A percentile compares a stretch with the other conserved stretches of the same genome.
Evolutionary conservation across 75 land plant species (phyloP).

Genomic region (Adiantum capillusveneris): DNA sequence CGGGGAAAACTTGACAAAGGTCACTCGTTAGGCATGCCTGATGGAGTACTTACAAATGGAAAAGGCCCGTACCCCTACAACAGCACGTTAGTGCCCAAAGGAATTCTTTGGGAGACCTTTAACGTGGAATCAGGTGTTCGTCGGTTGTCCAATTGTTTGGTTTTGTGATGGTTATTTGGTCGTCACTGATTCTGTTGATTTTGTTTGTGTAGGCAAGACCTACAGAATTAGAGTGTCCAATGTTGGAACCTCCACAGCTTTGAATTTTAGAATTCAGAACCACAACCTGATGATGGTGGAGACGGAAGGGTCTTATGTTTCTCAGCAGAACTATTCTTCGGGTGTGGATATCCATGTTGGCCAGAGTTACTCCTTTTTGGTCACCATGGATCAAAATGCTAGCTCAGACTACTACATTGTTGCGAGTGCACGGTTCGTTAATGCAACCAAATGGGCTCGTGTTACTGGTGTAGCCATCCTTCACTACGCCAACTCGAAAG

Average conservation of each 20-base stretch:
- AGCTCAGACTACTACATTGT: constrained; percentile 84
- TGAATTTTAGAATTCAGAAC: constrained; percentile 84
- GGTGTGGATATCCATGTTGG: constrained; percentile 88
- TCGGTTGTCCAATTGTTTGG: no score
- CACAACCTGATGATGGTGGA: constrained; percentile 74
- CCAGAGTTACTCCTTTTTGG: constrained; percentile 78
- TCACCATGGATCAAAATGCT: constrained; percentile 84
- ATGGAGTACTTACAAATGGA: constrained; percentile 84
- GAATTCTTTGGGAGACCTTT: constrained; percentile 43
- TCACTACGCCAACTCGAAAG: constrained; percentile 60
- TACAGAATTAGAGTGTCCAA: constrained; percentile 75
- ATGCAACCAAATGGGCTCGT: constrained; percentile 50
- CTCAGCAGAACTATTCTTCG: constrained; percentile 60
- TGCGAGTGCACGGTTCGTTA: constrained; percentile 79
- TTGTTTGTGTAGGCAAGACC: constrained; percentile 54
- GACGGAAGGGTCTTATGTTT: constrained; percentile 81
- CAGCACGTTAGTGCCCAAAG: constrained; percentile 42
- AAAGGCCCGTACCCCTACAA: constrained; percentile 66
- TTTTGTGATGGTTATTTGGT: no score
- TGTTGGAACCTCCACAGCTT: constrained; percentile 55
- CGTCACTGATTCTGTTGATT: no score
- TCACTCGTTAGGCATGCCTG: constrained; percentile 55
- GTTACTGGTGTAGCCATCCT: constrained; percentile 69
- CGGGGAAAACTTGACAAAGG: constrained; percentile 52
- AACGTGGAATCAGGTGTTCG: constrained; percentile 53